Base-by-base conservation (phyloP, 1,284 basidiomycete species). In the Leccinum glutinopallens region DNA sequence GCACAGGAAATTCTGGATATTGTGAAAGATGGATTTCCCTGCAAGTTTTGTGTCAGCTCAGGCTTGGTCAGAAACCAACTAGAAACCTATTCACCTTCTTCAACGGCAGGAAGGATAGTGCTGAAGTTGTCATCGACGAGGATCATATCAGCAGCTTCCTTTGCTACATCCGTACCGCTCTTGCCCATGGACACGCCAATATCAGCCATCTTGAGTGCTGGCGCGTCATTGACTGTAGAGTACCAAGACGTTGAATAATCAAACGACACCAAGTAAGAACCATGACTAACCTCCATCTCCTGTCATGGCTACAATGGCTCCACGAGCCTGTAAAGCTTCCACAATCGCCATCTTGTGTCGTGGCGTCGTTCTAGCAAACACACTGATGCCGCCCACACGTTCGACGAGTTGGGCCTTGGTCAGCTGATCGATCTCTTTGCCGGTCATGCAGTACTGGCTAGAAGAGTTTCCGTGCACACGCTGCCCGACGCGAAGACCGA, bases 111-210 rank as follows among this genome's bases (percentile, higher is more conserved):
- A 22, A 98, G 79, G 67, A 98, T 94, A 1, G 96, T 98, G 63
- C 88, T 91, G 76, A 98, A 98, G 78, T 98, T 97, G 77, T 99
- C 97, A 75, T 98, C 96, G 46, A 98, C 96, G 17, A 99, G 86
- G 70, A 99, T 98, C 68, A 97, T 90, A 77, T 98, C 95, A 4
- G 96, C 96, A 2, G 97, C 96, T 79, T 98, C 96, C 79, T 98
- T 98, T 32, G 97, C 96, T 7, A 99, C 97, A 73, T 99, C 97
- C 4, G 97, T 98, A 4, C 96, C 97, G 65, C 91, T 92, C 78
- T 92, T 93, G 64, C 97, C 97, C 96, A 99, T 98, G 49, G 93
- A 93, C 59, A 99, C 90, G 25, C 97, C 97, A 70, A 99, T 98
- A 74, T 98, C 96, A 4, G 97, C 96, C 92, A 96, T 95, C 78